Conservation (phyloP, 2,329 filamentous ascomycete species). For the Ascochyta rabiei region DNA sequence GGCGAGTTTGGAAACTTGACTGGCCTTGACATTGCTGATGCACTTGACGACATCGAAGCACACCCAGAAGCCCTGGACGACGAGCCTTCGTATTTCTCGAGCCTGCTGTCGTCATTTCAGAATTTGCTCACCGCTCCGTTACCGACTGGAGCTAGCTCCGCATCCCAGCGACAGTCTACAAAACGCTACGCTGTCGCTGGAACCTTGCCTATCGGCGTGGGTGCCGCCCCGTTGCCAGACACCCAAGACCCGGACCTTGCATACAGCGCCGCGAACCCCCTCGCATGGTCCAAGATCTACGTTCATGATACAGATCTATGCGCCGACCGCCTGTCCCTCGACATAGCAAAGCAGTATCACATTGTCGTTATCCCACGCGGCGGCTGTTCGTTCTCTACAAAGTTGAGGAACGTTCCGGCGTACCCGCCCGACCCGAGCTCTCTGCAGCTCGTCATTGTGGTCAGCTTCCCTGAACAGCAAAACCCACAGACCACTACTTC, state of each 20-base stretch:
- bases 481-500: background rate
- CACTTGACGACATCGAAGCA: slow-evolving; percentile 30
- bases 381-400: slow-evolving; percentile 81
- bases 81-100: slow-evolving; percentile 41
- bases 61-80: slow-evolving; percentile 32
- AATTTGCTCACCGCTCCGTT: slow-evolving; percentile 38
- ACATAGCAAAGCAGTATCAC: slow-evolving; percentile 65
- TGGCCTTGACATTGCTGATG: slow-evolving; percentile 27
- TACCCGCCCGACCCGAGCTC: slow-evolving; percentile 66
- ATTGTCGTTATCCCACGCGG: slow-evolving; percentile 83
- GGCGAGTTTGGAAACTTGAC: slow-evolving; percentile 34
- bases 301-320: slow-evolving; percentile 72
- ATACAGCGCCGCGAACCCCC: slow-evolving; percentile 45
- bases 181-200: slow-evolving; percentile 50
- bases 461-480: slow-evolving; percentile 57
- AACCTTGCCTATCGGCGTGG: slow-evolving; percentile 63
- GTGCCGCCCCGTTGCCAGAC: slow-evolving; percentile 73
- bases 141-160: slow-evolving; percentile 18
- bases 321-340: slow-evolving; percentile 59
- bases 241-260: slow-evolving; percentile 51
- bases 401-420: slow-evolving; percentile 82
- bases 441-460: slow-evolving; percentile 81
- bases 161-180: slow-evolving; percentile 16
- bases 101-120: slow-evolving; percentile 46
- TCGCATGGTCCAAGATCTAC: slow-evolving; percentile 74